Percentiles rank a stretch among this genome's conserved stretches.
Evolutionary conservation across 2,329 filamentous ascomycete species (phyloP).

Genomic region (Verticillium nubilum): DNA sequence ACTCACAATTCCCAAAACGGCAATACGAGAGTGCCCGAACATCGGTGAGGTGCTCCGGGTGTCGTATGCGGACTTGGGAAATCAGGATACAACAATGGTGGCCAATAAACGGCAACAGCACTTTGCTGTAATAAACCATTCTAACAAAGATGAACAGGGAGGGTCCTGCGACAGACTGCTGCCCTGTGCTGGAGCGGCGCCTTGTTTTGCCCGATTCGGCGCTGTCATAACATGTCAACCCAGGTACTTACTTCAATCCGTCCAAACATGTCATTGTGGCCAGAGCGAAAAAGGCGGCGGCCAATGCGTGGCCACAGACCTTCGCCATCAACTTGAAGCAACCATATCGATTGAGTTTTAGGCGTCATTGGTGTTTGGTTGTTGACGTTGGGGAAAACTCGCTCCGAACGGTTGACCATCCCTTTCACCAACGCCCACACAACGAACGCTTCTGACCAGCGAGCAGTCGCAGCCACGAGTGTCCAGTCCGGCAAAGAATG

Average conservation of each 20-base stretch:
- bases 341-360: background rate
- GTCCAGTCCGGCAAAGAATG: background rate
- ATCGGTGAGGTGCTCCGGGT: background rate
- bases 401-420: background rate
- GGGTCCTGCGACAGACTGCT: too few species aligned
- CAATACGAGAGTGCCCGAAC: background rate
- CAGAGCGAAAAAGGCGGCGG: background rate
- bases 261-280: background rate
- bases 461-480: background rate
- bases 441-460: too few species aligned
- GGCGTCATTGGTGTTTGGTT: background rate
- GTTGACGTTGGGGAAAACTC: background rate
- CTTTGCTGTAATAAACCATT: background rate
- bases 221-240: background rate
- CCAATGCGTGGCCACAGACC: background rate
- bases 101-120: background rate
- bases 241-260: background rate
- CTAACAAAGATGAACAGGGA: background rate
- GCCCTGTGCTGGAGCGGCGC: background rate
- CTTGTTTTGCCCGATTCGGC: background rate
- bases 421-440: background rate
- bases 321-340: background rate
- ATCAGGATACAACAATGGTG: background rate
- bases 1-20: background rate
- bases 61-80: background rate